These are phyloP conservation scores for Solanum etuberosum DNA, from an alignment of 257 asterid species.

Conservation along the genomic window DNA sequence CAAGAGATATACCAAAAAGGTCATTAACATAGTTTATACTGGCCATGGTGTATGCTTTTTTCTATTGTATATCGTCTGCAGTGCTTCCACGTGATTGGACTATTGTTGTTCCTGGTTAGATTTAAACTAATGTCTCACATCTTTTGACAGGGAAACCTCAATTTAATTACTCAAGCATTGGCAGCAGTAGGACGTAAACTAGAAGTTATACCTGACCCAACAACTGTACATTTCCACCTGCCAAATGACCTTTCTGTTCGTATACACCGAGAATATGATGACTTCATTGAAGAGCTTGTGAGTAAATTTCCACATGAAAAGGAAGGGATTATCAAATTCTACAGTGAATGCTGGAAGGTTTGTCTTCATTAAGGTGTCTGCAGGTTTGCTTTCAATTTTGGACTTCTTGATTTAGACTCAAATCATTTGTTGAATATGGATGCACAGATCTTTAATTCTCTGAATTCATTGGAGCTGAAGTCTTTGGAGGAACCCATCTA, in stretches of 20 bases:
- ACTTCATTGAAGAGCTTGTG: conserved; percentile 66
- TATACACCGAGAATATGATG: conserved; percentile 68
- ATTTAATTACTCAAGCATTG: conserved; percentile 89
- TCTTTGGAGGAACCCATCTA: conserved; percentile 94
- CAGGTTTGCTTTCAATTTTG: conserved; percentile 20
- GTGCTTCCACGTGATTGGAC: not conserved
- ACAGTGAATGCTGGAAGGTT: conserved; percentile 96
- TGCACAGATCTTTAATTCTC: conserved; percentile 75
- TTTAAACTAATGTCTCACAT: not conserved
- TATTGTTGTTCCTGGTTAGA: not conserved
- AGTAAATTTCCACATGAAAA: conserved; percentile 82
- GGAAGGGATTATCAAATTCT: conserved; percentile 77
- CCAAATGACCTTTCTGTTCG: conserved; percentile 77
- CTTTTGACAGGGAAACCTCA: conserved; percentile 70
- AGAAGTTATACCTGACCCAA: conserved; percentile 92
- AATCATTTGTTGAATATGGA: conserved; percentile 14
- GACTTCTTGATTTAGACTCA: conserved; percentile 9
- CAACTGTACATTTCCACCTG: conserved; percentile 89
- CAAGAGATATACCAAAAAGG: not conserved
- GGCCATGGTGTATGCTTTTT: not conserved
- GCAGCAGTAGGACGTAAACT: conserved; percentile 90
- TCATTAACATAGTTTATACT: not conserved
- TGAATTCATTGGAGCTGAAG: conserved; percentile 88
- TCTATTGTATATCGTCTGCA: not conserved
- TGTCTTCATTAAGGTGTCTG: conserved; percentile 43